phyloP scores from a whole-genome alignment of 2,329 filamentous ascomycete species.

The Didymella arachidicola region DNA sequence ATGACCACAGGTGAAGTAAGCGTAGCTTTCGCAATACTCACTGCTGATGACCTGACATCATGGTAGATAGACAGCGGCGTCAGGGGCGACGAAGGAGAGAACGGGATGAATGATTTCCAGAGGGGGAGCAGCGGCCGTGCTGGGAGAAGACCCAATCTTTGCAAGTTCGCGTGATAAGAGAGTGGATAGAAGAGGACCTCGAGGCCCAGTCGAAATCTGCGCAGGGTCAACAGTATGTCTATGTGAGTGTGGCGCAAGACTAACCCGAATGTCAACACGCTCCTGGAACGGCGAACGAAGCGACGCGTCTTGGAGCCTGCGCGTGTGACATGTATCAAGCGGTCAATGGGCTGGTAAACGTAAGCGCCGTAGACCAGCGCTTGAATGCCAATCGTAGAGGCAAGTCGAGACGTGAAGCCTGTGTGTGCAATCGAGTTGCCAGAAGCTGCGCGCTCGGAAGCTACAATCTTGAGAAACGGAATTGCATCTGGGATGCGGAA shows the following conservation, averaged over 20 bases:
- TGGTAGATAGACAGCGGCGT: conserved; percentile 31
- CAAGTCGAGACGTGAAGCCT: conserved; percentile 35
- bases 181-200: conserved; percentile 45
- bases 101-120: conserved; percentile 40
- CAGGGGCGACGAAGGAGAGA: conserved; percentile 40
- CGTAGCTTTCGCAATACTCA: conserved; percentile 25
- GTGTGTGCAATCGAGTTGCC: conserved; percentile 37
- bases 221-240: neutral
- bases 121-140: conserved; percentile 39
- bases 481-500: conserved; percentile 37
- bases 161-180: conserved; percentile 42
- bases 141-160: conserved; percentile 42
- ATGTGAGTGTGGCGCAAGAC: conserved; percentile 4
- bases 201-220: conserved; percentile 40
- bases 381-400: conserved; percentile 34
- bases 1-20: conserved; percentile 41
- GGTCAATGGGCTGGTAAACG: conserved; percentile 41
- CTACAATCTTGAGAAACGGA: conserved; percentile 38
- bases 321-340: conserved; percentile 31
- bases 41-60: conserved; percentile 23
- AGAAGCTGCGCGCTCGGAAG: conserved; percentile 31
- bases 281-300: conserved; percentile 34
- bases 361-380: conserved; percentile 30
- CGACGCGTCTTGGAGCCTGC: conserved; percentile 32
- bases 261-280: conserved; percentile 33